phyloP scores from a whole-genome alignment of 805 yeast genomes.

The Ogataea henricii region DNA sequence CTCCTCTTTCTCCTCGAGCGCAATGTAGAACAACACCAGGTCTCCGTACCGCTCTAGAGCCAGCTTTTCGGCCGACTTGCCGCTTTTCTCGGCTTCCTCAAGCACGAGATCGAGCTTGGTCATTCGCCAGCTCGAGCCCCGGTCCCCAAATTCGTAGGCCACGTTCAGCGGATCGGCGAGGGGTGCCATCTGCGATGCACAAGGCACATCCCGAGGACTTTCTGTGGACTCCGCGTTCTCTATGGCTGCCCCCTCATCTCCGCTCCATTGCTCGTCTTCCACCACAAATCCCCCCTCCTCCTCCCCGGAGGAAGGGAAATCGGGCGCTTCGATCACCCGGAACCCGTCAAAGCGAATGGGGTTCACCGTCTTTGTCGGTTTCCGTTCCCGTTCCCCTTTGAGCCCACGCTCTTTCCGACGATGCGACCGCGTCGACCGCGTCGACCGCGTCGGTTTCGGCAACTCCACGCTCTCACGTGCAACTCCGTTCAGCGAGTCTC shows the following conservation, averaged over 20 bases:
- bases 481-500: background rate
- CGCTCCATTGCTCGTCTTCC: too few relatives aligned
- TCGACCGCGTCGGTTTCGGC: background rate
- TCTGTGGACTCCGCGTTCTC: too few relatives aligned
- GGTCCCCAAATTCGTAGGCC: conserved; percentile 39
- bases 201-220: too few relatives aligned
- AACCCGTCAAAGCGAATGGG: conserved; percentile 20
- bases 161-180: conserved; percentile 19
- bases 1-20: conserved; percentile 37
- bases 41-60: conserved; percentile 35
- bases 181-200: background rate
- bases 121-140: conserved; percentile 42
- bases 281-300: conserved; percentile 13
- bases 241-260: too few relatives aligned
- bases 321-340: conserved; percentile 27
- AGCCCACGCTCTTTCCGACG: too few relatives aligned
- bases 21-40: conserved; percentile 31
- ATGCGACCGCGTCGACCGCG: too few relatives aligned
- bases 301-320: conserved; percentile 27
- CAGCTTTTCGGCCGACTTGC: conserved; percentile 24
- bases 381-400: background rate
- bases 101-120: conserved; percentile 34
- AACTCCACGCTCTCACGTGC: background rate
- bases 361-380: background rate
- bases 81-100: conserved; percentile 22